Conservation (phyloP, 2,329 filamentous ascomycete genomes). For the Monosporascus sp. region DNA sequence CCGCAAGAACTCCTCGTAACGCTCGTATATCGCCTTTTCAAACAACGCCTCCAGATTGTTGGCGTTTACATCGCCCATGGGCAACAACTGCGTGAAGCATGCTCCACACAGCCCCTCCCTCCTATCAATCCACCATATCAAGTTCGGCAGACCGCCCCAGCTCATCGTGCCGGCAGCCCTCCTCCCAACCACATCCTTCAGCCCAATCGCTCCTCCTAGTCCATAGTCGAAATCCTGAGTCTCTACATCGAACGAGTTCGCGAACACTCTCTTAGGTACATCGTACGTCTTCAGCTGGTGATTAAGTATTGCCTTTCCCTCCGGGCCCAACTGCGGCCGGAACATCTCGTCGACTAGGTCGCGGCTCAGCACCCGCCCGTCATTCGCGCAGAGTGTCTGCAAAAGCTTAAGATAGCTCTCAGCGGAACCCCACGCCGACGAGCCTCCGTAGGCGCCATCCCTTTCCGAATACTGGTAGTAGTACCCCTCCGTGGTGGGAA, state of each 20-base stretch:
- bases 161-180: constrained; percentile 8
- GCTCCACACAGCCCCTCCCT: constrained; percentile 8
- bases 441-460: constrained; percentile 7
- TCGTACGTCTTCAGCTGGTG: not conserved
- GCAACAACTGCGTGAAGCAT: constrained; percentile 5
- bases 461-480: not conserved
- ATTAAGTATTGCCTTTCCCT: constrained; percentile 5
- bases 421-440: constrained; percentile 2
- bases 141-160: constrained; percentile 11
- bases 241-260: constrained; percentile 8
- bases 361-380: constrained; percentile 5
- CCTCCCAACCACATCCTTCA: constrained; percentile 7
- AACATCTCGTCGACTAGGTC: constrained; percentile 9
- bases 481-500: constrained; percentile 2
- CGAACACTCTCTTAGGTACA: not conserved
- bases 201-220: constrained; percentile 6
- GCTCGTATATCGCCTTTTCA: constrained; percentile 8
- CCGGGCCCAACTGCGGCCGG: constrained; percentile 5
- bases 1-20: constrained; percentile 4
- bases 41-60: constrained; percentile 3
- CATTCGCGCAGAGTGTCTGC: constrained; percentile 9
- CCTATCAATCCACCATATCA: constrained; percentile 12
- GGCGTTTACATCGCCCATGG: constrained; percentile 3
- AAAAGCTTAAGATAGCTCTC: constrained; percentile 7
- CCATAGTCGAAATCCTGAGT: constrained; percentile 6